These are phyloP conservation scores for Coniophora puteana DNA, from an alignment of 1,284 basidiomycete species.

Conservation along the genomic window DNA sequence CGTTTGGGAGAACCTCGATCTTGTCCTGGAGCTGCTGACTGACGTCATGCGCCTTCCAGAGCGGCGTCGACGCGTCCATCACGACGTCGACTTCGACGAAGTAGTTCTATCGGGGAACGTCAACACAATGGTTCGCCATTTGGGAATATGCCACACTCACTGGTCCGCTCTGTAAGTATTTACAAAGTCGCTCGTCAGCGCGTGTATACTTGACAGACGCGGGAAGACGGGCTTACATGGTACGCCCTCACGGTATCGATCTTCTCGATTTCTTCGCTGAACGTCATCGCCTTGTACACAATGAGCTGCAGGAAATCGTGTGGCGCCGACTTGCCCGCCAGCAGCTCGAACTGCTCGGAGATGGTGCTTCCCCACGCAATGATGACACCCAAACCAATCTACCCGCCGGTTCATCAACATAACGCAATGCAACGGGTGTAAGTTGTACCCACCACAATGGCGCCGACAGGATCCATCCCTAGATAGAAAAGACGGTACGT, in stretches of 20 bases:
- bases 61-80: slow-evolving; percentile 84
- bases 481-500: slow-evolving; percentile 1
- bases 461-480: slow-evolving; percentile 82
- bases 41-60: slow-evolving; percentile 92
- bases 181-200: slow-evolving; percentile 3
- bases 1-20: slow-evolving; percentile 88
- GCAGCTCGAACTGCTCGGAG: slow-evolving; percentile 78
- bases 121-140: not conserved
- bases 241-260: slow-evolving; percentile 90
- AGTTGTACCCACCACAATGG: slow-evolving; percentile 55
- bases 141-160: slow-evolving; percentile 31
- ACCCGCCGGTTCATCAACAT: slow-evolving; percentile 12
- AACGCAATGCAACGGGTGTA: slow-evolving; percentile 5
- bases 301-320: slow-evolving; percentile 88
- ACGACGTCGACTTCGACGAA: slow-evolving; percentile 96
- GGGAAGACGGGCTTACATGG: slow-evolving; percentile 50
- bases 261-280: slow-evolving; percentile 80
- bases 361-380: slow-evolving; percentile 78
- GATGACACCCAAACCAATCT: slow-evolving; percentile 82
- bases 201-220: slow-evolving; percentile 6
- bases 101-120: slow-evolving; percentile 54
- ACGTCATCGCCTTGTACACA: slow-evolving; percentile 91
- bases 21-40: slow-evolving; percentile 92
- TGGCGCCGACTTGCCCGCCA: slow-evolving; percentile 90
- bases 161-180: slow-evolving; percentile 53